These are phyloP conservation scores for Zalaria obscura DNA, from an alignment of 2,329 filamentous ascomycete genomes.

Conservation along the genomic window DNA sequence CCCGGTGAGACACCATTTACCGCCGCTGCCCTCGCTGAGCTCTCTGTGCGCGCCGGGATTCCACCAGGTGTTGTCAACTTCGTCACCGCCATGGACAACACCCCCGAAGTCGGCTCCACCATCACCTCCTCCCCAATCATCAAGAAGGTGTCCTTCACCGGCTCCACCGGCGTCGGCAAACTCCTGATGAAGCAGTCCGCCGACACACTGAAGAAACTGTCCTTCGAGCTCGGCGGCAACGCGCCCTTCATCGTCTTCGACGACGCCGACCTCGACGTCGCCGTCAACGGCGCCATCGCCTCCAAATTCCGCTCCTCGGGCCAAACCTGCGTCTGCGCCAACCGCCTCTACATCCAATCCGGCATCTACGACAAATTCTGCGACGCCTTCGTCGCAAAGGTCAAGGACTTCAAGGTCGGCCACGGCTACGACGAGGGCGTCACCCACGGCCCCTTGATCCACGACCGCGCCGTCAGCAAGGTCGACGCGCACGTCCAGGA, in stretches of 20 bases:
- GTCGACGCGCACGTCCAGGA: slow-evolving; percentile 69
- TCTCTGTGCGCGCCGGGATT: slow-evolving; percentile 75
- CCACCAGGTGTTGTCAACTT: slow-evolving; percentile 86
- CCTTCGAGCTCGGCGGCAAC: slow-evolving; percentile 87
- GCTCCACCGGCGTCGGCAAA: slow-evolving; percentile 50
- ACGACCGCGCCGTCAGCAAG: slow-evolving; percentile 67
- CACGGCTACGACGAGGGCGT: slow-evolving; percentile 54
- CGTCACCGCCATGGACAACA: slow-evolving; percentile 67
- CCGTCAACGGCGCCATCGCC: slow-evolving; percentile 67
- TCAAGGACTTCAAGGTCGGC: slow-evolving; percentile 61
- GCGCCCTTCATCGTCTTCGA: slow-evolving; percentile 96
- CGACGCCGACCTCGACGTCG: slow-evolving; percentile 71
- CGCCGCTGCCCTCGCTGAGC: slow-evolving; percentile 71
- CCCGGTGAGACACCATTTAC: slow-evolving; percentile 89
- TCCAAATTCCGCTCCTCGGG: slow-evolving; percentile 91
- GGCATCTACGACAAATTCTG: slow-evolving; percentile 67
- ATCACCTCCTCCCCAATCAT: slow-evolving; percentile 65
- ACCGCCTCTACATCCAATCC: slow-evolving; percentile 66
- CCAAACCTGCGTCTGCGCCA: slow-evolving; percentile 77
- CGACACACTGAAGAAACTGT: slow-evolving; percentile 70
- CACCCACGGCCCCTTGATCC: slow-evolving; percentile 75
- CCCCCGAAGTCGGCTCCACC: slow-evolving; percentile 59
- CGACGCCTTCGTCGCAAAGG: slow-evolving; percentile 53
- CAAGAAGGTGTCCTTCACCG: slow-evolving; percentile 89
- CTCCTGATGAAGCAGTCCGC: slow-evolving; percentile 86